Evolutionary conservation across 2,329 filamentous ascomycete species (phyloP), one percentile per base, ranked within the genome.

Genomic region (Hypoxylon sp.): DNA sequence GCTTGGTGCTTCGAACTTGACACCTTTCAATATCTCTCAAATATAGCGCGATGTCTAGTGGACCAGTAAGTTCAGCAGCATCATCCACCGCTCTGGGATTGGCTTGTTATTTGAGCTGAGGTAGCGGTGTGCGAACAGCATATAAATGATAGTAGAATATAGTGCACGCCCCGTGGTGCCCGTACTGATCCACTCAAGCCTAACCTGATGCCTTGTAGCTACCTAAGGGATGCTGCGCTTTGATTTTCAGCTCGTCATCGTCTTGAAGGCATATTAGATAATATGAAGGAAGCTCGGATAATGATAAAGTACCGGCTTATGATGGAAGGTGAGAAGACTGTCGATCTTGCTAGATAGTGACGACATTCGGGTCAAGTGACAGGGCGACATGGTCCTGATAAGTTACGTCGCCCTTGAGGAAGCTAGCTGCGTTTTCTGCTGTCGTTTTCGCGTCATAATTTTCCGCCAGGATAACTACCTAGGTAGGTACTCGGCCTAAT

Each of bases 271-370:
- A 30, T 28, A 23, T 49, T 63, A 55, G 49, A 53, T 50, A 60
- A 56, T 55, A 58, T 52, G 19, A 63, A 66, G 21, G 43, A 28
- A 50, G 48, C 23, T 65, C 69, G 69, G 67, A 45, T 53, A 60
- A 66, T 70, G 45, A 68, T 72, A 36, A 72, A 70, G 28, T 57
- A 23, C 67, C 69, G 69, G 62, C 11, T 34, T 63, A 38, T 46
- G 45, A 38, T 10, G 49, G 17, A 60, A 48, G 32, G 58, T 43
- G 50, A 69, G 58, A 30, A 34, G 43, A 52, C 41, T 41, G 61
- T 65, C 55, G 62, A 70, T 65, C 65, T 51, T 60, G 58, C 28
- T 38, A 21, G 50, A 51, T 34, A 46, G 67, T 68, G 67, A 70
- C 67, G 64, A 65, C 64, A 67, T 63, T 30, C 30, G 36, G 55